Conservation (phyloP, 2,329 filamentous ascomycete species). For the Ascochyta clinopodiicola region DNA sequence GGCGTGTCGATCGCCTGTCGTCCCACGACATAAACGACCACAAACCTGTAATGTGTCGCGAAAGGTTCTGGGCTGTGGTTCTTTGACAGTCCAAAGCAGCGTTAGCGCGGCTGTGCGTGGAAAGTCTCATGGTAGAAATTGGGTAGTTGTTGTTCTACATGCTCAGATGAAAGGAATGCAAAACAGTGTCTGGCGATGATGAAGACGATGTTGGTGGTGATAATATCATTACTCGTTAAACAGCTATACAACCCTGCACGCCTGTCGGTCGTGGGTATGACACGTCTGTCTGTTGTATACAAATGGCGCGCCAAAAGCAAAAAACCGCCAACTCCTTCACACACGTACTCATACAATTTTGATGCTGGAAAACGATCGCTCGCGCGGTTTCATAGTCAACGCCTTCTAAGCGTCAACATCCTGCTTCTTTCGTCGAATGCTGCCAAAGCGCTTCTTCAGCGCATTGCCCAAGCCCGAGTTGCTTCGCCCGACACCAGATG, state of each 20-base stretch:
- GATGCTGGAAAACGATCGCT: neutral
- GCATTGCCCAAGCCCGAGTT: slow-evolving; percentile 46
- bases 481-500: slow-evolving; percentile 38
- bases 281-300: neutral
- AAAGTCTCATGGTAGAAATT: neutral
- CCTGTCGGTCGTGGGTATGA: neutral
- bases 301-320: neutral
- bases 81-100: neutral
- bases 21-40: neutral
- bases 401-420: slow-evolving; percentile 31
- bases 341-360: slow-evolving; percentile 11
- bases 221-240: slow-evolving; percentile 12
- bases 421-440: slow-evolving; percentile 49
- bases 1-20: neutral
- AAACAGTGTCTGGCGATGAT: neutral
- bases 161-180: neutral
- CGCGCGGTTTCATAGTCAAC: neutral
- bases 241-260: slow-evolving; percentile 8
- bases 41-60: neutral
- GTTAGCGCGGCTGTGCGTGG: neutral
- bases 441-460: slow-evolving; percentile 57
- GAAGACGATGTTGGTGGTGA: neutral
- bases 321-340: neutral
- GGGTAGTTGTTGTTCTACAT: neutral
- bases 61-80: neutral